Evolutionary conservation across 768 basidiomycete species (phyloP).

Genomic region (Leccinum rimulosum): DNA sequence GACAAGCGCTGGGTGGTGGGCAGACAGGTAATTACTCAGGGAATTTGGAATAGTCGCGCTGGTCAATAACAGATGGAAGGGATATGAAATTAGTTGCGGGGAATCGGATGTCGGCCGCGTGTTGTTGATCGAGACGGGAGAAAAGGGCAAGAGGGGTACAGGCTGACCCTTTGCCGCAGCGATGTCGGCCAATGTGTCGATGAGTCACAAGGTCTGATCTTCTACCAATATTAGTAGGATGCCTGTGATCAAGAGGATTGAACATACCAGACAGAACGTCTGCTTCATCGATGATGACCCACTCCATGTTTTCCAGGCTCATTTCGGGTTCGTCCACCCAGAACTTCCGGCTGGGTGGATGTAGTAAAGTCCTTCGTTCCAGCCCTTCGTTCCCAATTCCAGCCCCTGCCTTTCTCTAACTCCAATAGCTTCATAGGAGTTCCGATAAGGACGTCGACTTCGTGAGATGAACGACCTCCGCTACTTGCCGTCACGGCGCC

Average conservation of each 20-base stretch:
- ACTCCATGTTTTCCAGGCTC: conserved; percentile 70
- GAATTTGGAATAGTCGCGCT: too few species aligned
- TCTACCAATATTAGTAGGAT: background rate
- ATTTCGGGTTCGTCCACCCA: conserved; percentile 36
- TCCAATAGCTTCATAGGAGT: conserved; percentile 66
- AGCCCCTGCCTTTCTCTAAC: conserved; percentile 7
- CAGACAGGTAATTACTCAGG: too few species aligned
- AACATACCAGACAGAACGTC: conserved; percentile 81
- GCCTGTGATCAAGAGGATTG: background rate
- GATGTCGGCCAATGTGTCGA: conserved; percentile 72
- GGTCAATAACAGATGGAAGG: too few species aligned
- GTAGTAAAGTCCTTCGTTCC: too few species aligned
- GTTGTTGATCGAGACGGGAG: conserved; percentile 19
- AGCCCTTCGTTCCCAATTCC: too few species aligned
- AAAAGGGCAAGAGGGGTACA: conserved; percentile 14
- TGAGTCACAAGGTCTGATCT: conserved; percentile 86
- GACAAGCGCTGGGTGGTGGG: too few species aligned
- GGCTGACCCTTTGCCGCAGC: conserved; percentile 51
- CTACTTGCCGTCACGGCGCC: conserved; percentile 25
- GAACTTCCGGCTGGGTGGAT: too few species aligned
- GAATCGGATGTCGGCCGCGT: too few species aligned
- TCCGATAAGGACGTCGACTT: conserved; percentile 59
- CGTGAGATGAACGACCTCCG: conserved; percentile 14
- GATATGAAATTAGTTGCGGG: too few species aligned
- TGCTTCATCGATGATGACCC: conserved; percentile 90